Evolutionary conservation across 148 eudicot genomes (phyloP), one percentile per base, ranked within the genome.

Genomic region (Camellia granthamiana): DNA sequence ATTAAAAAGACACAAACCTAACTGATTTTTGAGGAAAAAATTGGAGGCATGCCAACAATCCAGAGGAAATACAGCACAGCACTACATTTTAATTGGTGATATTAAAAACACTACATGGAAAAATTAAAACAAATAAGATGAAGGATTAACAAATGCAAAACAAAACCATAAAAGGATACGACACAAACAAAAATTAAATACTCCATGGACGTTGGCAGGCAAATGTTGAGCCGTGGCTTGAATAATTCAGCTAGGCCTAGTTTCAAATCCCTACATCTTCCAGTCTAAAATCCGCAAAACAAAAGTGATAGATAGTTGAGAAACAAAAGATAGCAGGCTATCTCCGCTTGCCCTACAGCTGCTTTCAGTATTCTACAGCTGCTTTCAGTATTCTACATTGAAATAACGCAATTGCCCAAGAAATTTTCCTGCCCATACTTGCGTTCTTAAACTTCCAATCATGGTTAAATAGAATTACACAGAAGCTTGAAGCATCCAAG

Each of bases 401-500:
- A 15, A 54, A 74, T 6, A 54, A 13, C 11, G 62, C 44, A 1
- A 23, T 13, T 16, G 10, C 46, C 62, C 62, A 52, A 23, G 43
- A 23, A 15, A 51, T 3, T 21, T 13, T 74, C 30, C 21, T n/a
- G 63, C 77, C 44, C 77, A 14, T 55, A 46, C 18, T 14, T 1
- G 38, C 38, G 1, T 30, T 2, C 21, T 54, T 7, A 2, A 30
- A 42, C 46, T 19, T 63, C 67, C 8, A 9, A n/a, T 63, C 76
- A 55, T 14, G 63, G 21, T 30, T 60, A 21, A 63, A 14, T 55
- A 55, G 43, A 23, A 23, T 13, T 30, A 72, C 61, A 63, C 67
- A 59, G n/a, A 63, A 3, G 67, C 41, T 63, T 63, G 12, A 63
- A 63, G 67, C 67, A 7, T 11, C 58, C 44, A 82, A 80, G 42